Evolutionary conservation across 2,329 filamentous ascomycete species (phyloP), one percentile per base, ranked within the genome.

Genomic region (Chaetomiaceae sp.): DNA sequence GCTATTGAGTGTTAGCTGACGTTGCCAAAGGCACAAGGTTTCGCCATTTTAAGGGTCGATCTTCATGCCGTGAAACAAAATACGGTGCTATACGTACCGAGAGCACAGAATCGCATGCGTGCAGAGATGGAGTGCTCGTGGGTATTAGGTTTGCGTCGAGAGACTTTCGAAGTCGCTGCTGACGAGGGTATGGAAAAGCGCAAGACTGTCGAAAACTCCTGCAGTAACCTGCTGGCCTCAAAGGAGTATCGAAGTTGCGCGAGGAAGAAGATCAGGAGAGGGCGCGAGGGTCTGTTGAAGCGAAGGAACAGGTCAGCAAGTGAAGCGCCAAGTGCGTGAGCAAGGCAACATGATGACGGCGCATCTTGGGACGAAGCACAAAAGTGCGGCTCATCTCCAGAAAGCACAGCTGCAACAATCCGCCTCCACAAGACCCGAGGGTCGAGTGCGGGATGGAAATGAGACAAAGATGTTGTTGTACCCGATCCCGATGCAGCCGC

Each of bases 21-120:
- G 60, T 55, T 56, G 52, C 59, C 66, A 64, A 66, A 69, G 66
- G 61, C 57, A 63, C 55, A 57, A 60, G 57, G 68, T 72, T 72
- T 72, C 65, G 69, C 62, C 66, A 68, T 66, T 65, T 64, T 61
- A 58, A 59, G 58, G 59, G 63, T 56, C 56, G 60, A 47, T 61
- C 64, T 63, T 61, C 60, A 65, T 64, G 64, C 61, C 51, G 36
- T 52, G 77, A 69, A 67, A 57, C 63, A 66, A 15, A 9, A 20
- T 43, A 22, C 34, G 22, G 31, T 29, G 27, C 25, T 22, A 34
- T 33, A 56, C 59, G 45, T 55, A 66, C 47, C 55, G 53, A 54
- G 47, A 46, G 47, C 47, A 55, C 49, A 50, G 50, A 50, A 46
- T 57, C 52, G 55, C 53, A 55, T 45, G 56, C 49, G 44, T 45